phyloP scores from a whole-genome alignment of 768 basidiomycete species.

The Imleria badia region DNA sequence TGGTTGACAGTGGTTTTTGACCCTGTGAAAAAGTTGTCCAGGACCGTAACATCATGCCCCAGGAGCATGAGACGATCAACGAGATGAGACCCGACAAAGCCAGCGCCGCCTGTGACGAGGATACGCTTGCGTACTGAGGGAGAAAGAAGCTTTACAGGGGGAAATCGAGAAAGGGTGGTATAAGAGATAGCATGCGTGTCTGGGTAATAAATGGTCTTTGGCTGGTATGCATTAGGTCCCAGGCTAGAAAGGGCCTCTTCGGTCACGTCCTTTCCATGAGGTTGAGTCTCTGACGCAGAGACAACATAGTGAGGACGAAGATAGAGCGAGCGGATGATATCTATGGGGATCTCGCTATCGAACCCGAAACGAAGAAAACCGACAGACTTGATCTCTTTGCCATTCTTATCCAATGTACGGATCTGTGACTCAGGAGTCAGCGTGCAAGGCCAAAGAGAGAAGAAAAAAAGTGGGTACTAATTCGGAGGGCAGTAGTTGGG shows the following conservation, averaged over 20 bases:
- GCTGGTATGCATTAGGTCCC: constrained; percentile 57
- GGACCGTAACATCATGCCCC: constrained; percentile 94
- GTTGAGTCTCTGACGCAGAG: constrained; percentile 37
- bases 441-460: not conserved
- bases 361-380: constrained; percentile 89
- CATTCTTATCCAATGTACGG: constrained; percentile 69
- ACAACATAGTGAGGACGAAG: constrained; percentile 76
- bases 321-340: constrained; percentile 84
- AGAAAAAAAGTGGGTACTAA: constrained; percentile 10
- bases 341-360: constrained; percentile 79
- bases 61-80: constrained; percentile 97
- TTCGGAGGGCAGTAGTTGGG: constrained; percentile 19
- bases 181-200: constrained; percentile 83
- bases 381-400: constrained; percentile 72
- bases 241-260: constrained; percentile 36
- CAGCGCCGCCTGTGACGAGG: constrained; percentile 95
- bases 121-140: constrained; percentile 80
- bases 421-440: constrained; percentile 41
- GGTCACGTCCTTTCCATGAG: constrained; percentile 38
- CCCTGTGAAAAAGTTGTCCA: constrained; percentile 99
- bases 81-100: constrained; percentile 98
- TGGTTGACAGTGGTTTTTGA: constrained; percentile 95
- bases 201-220: constrained; percentile 85
- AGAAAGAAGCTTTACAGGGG: constrained; percentile 86
- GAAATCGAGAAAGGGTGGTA: constrained; percentile 88